Percentiles rank a stretch among this genome's conserved stretches.
These are phyloP conservation scores for Panicum miliaceum DNA, from an alignment of 176 grass and related monocot species.

Conservation along the genomic window DNA sequence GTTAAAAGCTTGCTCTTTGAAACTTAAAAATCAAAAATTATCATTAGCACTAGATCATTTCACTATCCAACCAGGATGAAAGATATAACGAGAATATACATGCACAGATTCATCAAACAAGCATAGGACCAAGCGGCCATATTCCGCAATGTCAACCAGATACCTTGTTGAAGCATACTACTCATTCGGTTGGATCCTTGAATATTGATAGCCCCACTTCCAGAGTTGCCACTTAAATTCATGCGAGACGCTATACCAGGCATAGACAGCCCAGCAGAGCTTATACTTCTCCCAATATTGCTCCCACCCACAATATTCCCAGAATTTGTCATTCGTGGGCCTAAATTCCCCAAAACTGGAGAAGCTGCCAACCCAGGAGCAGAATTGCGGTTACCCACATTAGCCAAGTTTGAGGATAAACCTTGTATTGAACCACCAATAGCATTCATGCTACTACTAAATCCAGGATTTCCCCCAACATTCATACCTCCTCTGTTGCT, in stretches of 20 bases:
- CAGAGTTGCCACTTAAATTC: constrained; percentile 78
- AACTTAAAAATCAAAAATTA: constrained; percentile 7
- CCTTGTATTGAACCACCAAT: constrained; percentile 77
- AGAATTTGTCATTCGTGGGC: constrained; percentile 65
- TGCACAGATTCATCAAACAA: constrained; percentile 10
- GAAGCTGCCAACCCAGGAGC: constrained; percentile 71
- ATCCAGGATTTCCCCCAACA: constrained; percentile 70
- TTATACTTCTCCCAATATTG: constrained; percentile 82
- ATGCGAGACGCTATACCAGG: constrained; percentile 70
- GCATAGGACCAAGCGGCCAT: not conserved
- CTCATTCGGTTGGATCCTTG: constrained; percentile 74
- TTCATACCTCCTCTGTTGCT: constrained; percentile 78
- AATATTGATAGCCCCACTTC: constrained; percentile 64
- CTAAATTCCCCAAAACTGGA: constrained; percentile 79
- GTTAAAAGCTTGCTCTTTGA: constrained; percentile 17
- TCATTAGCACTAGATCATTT: constrained; percentile 7
- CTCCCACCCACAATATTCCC: constrained; percentile 67
- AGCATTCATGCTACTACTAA: constrained; percentile 73
- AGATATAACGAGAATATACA: constrained; percentile 10
- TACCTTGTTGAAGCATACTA: constrained; percentile 88
- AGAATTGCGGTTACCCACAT: constrained; percentile 71
- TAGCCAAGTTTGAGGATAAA: constrained; percentile 71
- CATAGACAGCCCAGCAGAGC: constrained; percentile 72
- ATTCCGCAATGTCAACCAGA: not conserved
- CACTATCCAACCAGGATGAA: constrained; percentile 21